Conservation (phyloP, 768 basidiomycete species). For the Amanita jacksonii region DNA sequence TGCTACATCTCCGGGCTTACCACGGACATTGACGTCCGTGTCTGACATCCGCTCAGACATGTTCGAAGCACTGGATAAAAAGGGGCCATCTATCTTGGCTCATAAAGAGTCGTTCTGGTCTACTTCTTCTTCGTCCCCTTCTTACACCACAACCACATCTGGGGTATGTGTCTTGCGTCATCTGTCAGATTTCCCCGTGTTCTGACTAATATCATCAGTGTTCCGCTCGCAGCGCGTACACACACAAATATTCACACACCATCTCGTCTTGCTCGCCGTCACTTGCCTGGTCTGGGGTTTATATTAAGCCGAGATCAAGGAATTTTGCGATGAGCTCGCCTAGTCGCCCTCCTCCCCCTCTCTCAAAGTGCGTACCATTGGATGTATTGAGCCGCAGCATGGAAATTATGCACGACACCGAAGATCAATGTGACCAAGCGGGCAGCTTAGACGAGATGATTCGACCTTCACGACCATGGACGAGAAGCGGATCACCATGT, state of each 20-base stretch:
- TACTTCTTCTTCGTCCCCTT: neutral
- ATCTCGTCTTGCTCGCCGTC: neutral
- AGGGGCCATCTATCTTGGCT: neutral
- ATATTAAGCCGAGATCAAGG: neutral
- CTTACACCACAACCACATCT: neutral
- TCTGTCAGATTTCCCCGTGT: too few species aligned
- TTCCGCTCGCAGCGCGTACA: neutral
- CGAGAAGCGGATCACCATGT: neutral
- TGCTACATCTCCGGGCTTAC: too few species aligned
- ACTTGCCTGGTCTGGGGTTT: neutral
- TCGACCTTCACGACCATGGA: neutral
- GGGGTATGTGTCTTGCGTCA: too few species aligned
- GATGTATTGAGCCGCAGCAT: conserved; percentile 5
- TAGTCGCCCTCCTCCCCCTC: neutral
- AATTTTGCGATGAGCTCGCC: neutral
- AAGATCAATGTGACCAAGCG: too few species aligned
- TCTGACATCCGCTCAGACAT: conserved; percentile 1
- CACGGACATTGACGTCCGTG: too few species aligned
- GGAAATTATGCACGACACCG: neutral
- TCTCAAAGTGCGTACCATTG: conserved; percentile 7
- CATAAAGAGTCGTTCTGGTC: neutral
- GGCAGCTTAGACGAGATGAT: too few species aligned
- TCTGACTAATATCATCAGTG: too few species aligned
- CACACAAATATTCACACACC: neutral
- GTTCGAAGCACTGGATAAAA: neutral